phyloP scores from a whole-genome alignment of 139 green algal genomes.

The Chlorella sorokiniana region DNA sequence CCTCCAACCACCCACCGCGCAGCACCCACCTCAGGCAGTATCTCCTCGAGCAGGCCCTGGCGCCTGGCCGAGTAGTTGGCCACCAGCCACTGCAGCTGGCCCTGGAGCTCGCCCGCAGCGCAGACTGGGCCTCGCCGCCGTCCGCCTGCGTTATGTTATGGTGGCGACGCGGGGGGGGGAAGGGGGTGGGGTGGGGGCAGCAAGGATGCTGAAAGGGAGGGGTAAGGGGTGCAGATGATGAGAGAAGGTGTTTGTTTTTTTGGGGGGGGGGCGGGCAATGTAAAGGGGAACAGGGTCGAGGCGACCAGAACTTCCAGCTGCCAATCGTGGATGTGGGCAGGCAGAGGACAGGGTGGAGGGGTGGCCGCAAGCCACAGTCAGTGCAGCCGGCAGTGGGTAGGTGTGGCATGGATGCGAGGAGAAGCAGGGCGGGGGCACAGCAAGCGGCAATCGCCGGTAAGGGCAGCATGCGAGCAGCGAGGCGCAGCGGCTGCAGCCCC shows the following conservation, averaged over 20 bases:
- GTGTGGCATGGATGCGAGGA: no score
- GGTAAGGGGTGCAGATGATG: no score
- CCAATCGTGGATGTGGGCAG: no score
- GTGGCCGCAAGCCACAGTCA: no score
- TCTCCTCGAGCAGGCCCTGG: conserved; percentile 10
- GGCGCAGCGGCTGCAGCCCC: background rate
- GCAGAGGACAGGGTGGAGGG: no score
- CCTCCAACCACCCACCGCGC: background rate
- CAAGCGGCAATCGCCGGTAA: no score
- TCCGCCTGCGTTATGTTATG: background rate
- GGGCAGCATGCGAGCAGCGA: background rate
- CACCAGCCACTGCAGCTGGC: conserved; percentile 50
- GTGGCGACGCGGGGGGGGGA: background rate
- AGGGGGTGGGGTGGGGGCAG: background rate
- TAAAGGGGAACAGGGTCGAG: no score
- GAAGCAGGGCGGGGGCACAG: no score
- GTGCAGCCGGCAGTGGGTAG: no score
- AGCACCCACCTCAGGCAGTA: conserved; percentile 41
- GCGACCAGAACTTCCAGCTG: no score
- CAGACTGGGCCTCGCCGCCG: background rate
- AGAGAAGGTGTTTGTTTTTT: no score
- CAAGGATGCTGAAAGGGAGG: background rate
- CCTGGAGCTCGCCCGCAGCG: conserved; percentile 27
- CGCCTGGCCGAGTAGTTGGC: conserved; percentile 53
- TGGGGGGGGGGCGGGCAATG: no score